Base-by-base conservation (phyloP, 108 stramenopile species). In the Nitzschia sp. region DNA sequence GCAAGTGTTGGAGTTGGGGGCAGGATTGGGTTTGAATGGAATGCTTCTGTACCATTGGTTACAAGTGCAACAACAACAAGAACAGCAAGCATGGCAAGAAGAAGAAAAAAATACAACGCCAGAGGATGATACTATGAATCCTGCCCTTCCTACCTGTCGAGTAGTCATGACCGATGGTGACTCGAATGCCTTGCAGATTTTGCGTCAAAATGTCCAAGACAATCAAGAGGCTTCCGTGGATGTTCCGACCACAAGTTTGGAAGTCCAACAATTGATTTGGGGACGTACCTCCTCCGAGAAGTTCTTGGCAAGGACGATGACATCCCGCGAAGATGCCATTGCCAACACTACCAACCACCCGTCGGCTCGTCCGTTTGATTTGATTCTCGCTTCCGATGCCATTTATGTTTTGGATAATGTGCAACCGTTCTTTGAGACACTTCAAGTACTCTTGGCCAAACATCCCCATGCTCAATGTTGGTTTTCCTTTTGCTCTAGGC, bases 281-380 rank as follows among this genome's bases (percentile, higher is more conserved):
- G 88, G 91, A 8, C 69, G 87, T 12, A 43, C 60, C 0, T 40
- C 44, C 9, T 17, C 53, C 12, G 25, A 58, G 1, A 38, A 15
- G 12, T 75, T 75, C 67, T 42, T 65, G 25, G 25, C 41, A 65
- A 38, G 10, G 55, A 68, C 7, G 11, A 62, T 20, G 40, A 41
- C 34, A 2, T n/a, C n/a, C n/a, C n/a, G 5, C 29, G 29, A 34
- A 1, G 29, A 34, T 5, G 29, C 1, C 29, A 34, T 3, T 5
- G 29, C 1, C 29, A 5, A 34, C 29, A 34, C n/a, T n/a, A n/a
- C n/a, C n/a, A n/a, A n/a, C n/a, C n/a, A n/a, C n/a, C n/a, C n/a
- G n/a, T n/a, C n/a, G n/a, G n/a, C n/a, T n/a, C n/a, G n/a, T n/a
- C 8, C 11, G 10, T 97, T 97, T 67, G 83, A 87, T 24, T 61